phyloP scores from a whole-genome alignment of 2,329 filamentous ascomycete species.

The Pezicula radicicola region DNA sequence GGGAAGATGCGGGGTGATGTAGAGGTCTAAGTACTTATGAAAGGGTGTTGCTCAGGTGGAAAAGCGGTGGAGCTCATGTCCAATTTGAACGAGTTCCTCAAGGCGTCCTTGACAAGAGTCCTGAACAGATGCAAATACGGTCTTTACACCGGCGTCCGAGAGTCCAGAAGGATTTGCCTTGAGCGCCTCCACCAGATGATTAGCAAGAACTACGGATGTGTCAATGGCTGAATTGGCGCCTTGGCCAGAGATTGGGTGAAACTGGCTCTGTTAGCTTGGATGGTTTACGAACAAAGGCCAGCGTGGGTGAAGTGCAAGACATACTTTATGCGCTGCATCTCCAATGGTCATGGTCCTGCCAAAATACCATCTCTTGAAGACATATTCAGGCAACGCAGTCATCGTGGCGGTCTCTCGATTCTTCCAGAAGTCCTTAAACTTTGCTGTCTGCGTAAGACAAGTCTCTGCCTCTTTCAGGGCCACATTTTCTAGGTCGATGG shows the following conservation, averaged over 20 bases:
- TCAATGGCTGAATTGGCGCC: conserved; percentile 35
- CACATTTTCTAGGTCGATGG: conserved; percentile 21
- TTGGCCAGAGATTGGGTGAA: conserved; percentile 20
- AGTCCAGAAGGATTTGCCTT: background rate
- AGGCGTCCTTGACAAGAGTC: background rate
- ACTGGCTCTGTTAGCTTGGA: background rate
- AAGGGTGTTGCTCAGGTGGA: background rate
- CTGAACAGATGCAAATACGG: background rate
- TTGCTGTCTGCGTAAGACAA: conserved; percentile 17
- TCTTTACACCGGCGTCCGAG: background rate
- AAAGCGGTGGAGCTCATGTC: background rate
- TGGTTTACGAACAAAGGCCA: background rate
- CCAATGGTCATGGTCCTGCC: conserved; percentile 35
- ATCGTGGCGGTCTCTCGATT: conserved; percentile 17
- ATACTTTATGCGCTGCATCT: conserved; percentile 39
- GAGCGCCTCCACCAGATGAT: background rate
- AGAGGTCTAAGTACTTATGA: background rate
- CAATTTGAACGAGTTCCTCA: background rate
- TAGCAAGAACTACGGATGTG: conserved; percentile 28
- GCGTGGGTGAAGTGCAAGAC: background rate
- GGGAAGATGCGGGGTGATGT: background rate
- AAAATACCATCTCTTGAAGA: conserved; percentile 35
- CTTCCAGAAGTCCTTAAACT: conserved; percentile 26
- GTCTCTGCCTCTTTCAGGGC: conserved; percentile 17
- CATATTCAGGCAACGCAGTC: conserved; percentile 32